A percentile compares a stretch with the other conserved stretches of the same genome.
Conservation (phyloP, 441 rosid species). For the Brassica hybrid region DNA sequence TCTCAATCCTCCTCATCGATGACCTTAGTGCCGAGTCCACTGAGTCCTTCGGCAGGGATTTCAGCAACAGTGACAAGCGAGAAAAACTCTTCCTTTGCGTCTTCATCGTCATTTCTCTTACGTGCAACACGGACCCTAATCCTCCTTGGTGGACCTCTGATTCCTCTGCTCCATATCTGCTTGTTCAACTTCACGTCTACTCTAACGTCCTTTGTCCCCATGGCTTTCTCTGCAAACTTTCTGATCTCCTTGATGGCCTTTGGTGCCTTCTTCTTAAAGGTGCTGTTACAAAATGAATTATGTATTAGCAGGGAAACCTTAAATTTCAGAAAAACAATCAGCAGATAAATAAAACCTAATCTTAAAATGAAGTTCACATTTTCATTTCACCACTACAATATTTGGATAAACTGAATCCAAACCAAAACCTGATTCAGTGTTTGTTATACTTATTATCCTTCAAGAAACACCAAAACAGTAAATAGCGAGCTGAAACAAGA, state of each 20-base stretch:
- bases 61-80: background rate
- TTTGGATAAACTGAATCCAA: no score
- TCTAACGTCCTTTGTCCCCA: background rate
- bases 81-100: background rate
- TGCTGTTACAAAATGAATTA: background rate
- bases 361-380: background rate
- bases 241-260: background rate
- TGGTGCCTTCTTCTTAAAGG: conserved; percentile 6
- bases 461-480: no score
- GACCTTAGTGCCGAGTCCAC: conserved; percentile 1
- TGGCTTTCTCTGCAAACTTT: background rate
- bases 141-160: background rate
- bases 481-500: no score
- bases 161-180: background rate
- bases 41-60: background rate
- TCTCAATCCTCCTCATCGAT: conserved; percentile 5
- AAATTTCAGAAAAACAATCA: no score
- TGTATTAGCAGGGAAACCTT: background rate
- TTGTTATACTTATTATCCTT: no score
- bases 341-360: background rate
- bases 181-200: conserved; percentile 1
- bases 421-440: no score
- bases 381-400: no score
- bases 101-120: background rate
- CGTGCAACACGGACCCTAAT: background rate